Conservation (phyloP, 306 rosid species). For the Parietaria judaica region DNA sequence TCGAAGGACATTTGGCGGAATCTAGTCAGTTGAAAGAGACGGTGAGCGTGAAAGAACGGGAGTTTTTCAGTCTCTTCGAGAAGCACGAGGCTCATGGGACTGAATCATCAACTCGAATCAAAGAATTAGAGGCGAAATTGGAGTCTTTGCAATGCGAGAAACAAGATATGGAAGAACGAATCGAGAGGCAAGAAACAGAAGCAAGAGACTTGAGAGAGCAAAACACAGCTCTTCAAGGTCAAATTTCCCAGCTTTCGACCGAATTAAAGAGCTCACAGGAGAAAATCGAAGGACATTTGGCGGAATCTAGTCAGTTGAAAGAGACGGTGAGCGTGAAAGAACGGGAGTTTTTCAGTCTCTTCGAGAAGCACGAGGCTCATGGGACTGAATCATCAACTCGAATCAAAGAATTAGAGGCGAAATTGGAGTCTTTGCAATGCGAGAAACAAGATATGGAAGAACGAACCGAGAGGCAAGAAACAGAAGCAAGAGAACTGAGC, state of each 20-base stretch:
- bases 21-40: constrained; percentile 44
- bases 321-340: constrained; percentile 50
- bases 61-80: constrained; percentile 41
- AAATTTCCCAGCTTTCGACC: constrained; percentile 39
- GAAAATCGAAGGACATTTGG: constrained; percentile 34
- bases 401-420: too few species aligned
- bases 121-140: constrained; percentile 34
- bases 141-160: too few species aligned
- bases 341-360: constrained; percentile 39
- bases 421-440: too few species aligned
- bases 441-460: too few species aligned
- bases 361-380: constrained; percentile 40
- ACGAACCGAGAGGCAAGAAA: too few species aligned
- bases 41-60: constrained; percentile 41
- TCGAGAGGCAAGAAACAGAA: constrained; percentile 37
- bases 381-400: constrained; percentile 35
- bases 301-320: constrained; percentile 38
- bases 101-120: constrained; percentile 34
- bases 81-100: constrained; percentile 37
- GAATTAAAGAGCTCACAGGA: constrained; percentile 43
- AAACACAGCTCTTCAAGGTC: constrained; percentile 37
- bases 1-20: constrained; percentile 40
- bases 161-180: constrained; percentile 28
- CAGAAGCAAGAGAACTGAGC: too few species aligned
- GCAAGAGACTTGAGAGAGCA: constrained; percentile 39